Conservation (phyloP, 495 filamentous ascomycete species). For the Arthonia radiata region DNA sequence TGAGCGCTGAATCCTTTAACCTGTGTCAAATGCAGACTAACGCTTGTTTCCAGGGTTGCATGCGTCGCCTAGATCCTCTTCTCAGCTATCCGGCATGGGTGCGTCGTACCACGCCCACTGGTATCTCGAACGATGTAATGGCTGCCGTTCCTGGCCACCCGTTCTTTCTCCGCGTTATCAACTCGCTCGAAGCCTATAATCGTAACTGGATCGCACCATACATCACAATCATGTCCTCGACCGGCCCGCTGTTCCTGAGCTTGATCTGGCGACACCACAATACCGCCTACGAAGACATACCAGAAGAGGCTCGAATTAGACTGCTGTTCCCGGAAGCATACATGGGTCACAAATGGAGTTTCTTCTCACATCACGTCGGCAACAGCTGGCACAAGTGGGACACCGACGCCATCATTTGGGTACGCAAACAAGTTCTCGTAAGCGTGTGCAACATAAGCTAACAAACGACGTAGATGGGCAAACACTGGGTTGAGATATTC, state of each 20-base stretch:
- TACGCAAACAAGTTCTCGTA: no score
- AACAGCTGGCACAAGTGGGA: conserved; percentile 59
- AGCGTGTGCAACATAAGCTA: no score
- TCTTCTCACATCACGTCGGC: conserved; percentile 51
- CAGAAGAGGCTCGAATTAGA: conserved; percentile 15
- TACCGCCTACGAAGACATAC: conserved; percentile 6
- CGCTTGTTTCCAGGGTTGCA: conserved; percentile 29
- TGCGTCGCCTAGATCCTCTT: conserved; percentile 54
- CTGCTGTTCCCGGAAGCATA: conserved; percentile 43
- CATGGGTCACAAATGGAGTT: conserved; percentile 44
- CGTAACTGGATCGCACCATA: conserved; percentile 61
- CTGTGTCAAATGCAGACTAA: background rate
- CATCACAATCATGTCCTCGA: conserved; percentile 72
- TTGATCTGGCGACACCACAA: conserved; percentile 39
- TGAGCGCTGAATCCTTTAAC: conserved; percentile 14
- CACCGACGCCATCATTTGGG: conserved; percentile 55
- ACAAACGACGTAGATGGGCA: no score
- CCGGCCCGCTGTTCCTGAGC: conserved; percentile 62
- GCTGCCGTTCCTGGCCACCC: conserved; percentile 57
- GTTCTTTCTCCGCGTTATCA: conserved; percentile 54
- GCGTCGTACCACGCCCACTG: conserved; percentile 54
- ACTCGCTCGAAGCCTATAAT: conserved; percentile 42
- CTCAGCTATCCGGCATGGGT: conserved; percentile 65
- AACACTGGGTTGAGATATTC: no score
- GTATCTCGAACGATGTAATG: conserved; percentile 79